A percentile compares a stretch with the other conserved stretches of the same genome.
Conservation (phyloP, 768 basidiomycete species). For the Jaapia argillacea region DNA sequence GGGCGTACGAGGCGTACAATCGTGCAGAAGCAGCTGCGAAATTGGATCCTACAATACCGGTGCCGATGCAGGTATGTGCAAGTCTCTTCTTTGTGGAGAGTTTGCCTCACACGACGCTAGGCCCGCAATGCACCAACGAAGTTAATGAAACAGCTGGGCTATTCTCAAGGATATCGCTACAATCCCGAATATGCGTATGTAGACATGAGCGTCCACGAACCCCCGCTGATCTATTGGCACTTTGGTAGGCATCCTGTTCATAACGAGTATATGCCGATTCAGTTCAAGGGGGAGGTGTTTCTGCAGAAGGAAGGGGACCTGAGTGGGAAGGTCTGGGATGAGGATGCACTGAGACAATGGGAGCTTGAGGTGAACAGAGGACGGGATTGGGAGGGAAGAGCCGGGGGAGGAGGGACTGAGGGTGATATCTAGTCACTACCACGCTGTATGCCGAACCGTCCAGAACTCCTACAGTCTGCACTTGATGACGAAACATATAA, state of each 20-base stretch:
- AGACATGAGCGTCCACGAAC: not conserved
- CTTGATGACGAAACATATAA: too few relatives aligned
- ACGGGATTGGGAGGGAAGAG: conserved; percentile 22
- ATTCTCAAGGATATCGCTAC: conserved; percentile 38
- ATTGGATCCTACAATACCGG: conserved; percentile 38
- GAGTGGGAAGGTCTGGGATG: conserved; percentile 36
- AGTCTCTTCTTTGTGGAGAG: too few relatives aligned
- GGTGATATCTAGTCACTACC: too few relatives aligned
- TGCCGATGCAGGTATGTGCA: conserved; percentile 66
- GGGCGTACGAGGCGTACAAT: conserved; percentile 71
- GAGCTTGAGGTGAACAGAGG: conserved; percentile 33
- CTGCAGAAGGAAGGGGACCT: conserved; percentile 26
- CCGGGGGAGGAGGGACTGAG: too few relatives aligned
- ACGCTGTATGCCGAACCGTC: too few relatives aligned
- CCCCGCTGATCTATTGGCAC: not conserved
- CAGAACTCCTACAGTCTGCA: too few relatives aligned
- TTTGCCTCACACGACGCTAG: too few relatives aligned
- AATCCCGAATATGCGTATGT: conserved; percentile 34
- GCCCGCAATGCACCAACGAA: conserved; percentile 71
- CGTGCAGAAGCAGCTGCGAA: conserved; percentile 55
- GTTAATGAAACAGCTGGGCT: conserved; percentile 42
- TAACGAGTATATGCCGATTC: conserved; percentile 39
- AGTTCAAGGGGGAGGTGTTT: conserved; percentile 28
- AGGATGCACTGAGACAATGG: conserved; percentile 32
- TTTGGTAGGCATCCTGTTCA: conserved; percentile 36